Base-by-base conservation (phyloP, 176 grass and related monocot genomes). In the Carex cristatella region DNA sequence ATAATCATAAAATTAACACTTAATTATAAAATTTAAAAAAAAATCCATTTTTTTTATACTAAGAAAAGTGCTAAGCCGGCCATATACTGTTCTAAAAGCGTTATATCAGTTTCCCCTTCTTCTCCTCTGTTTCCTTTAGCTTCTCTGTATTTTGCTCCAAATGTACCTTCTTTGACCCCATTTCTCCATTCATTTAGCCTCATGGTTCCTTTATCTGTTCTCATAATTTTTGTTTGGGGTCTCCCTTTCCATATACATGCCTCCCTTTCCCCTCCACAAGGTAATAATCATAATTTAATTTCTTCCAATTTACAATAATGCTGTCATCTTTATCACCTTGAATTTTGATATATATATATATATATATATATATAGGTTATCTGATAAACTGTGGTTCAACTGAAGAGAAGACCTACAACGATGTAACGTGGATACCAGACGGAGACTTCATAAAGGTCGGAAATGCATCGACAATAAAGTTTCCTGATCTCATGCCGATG, bases 341-440 rank as follows among this genome's bases (percentile, higher is more conserved):
- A 62, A 23, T 54, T 76, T 82, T 59, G 55, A 56, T 66, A 35
- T 85, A 90, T 23, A 23, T 23, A 90, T n/a, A 56, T 66, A 35
- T 85, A 56, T 66, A 35, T 85, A 56, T 66, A 35, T 85, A 90
- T 23, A 23, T 23, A 90, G 92, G 91, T 15, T 94, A 85, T 65
- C 82, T 77, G 75, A 93, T 98, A 86, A 95, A 77, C 37, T 98
- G 95, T 33, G 91, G 95, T 18, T 86, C 95, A 6, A 81, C 11
- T 4, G 58, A 80, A 3, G 59, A 42, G 27, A 55, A 61, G 37
- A 84, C 79, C 14, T 48, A 70, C 65, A 88, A 79, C 18, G 84
- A 79, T 65, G 64, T 93, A 81, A 68, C 71, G 64, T 98, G 95
- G 95, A 23, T 89, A 0, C 37, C 88, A 7, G 95, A 98, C 23